Evolutionary conservation across 2,329 filamentous ascomycete genomes (phyloP).

Genomic region (Ophiostoma himal-ulmi): DNA sequence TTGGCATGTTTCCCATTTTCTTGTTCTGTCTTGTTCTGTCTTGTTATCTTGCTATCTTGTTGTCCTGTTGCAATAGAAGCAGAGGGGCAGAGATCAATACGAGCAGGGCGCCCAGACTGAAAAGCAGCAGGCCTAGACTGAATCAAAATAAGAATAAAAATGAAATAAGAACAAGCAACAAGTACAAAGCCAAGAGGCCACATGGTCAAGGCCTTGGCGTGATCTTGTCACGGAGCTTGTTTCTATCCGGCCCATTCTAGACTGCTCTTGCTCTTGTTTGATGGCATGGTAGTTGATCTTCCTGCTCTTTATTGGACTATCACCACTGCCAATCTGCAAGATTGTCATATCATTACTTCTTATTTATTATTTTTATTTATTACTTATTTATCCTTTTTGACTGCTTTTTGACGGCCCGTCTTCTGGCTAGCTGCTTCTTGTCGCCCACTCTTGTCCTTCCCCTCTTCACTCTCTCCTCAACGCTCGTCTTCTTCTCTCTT

Average conservation of each 20-base stretch:
- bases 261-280: not conserved
- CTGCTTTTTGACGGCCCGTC: not conserved
- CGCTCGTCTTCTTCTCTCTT: not conserved
- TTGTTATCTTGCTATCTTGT: not conserved
- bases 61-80: too few species aligned
- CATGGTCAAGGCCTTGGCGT: not conserved
- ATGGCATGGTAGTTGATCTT: not conserved
- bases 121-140: not conserved
- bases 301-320: not conserved
- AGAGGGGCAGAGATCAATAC: too few species aligned
- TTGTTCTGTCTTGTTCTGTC: slow-evolving; percentile 8
- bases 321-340: not conserved
- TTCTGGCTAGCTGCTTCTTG: not conserved
- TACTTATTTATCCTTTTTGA: not conserved
- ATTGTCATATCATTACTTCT: not conserved
- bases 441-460: too few species aligned
- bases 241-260: not conserved
- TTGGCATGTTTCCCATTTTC: slow-evolving; percentile 18
- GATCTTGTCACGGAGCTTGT: slow-evolving; percentile 9
- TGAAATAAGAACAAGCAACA: not conserved
- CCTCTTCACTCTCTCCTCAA: not conserved
- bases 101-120: too few species aligned
- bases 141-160: not conserved
- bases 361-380: too few species aligned
- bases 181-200: slow-evolving; percentile 1